phyloP scores from a whole-genome alignment of 805 yeast species.

The Starmerella apicola region DNA sequence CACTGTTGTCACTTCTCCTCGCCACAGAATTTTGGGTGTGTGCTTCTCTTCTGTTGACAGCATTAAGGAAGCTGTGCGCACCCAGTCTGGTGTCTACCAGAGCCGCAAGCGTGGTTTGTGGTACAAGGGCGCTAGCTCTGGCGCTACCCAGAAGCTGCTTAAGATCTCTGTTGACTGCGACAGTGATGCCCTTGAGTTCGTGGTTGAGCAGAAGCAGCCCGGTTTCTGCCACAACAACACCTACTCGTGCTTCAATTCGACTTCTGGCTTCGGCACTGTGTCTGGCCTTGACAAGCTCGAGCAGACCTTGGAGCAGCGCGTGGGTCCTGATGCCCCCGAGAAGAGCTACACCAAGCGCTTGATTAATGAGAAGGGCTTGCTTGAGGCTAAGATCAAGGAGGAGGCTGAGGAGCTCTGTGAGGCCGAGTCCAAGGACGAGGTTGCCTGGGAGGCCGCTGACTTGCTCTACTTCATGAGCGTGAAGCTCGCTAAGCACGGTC shows the following conservation, averaged over 20 bases:
- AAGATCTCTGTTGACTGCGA: slow-evolving; percentile 76
- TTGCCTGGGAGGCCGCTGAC: slow-evolving; percentile 98
- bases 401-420: slow-evolving; percentile 94
- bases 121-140: slow-evolving; percentile 95
- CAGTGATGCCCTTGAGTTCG: slow-evolving; percentile 75
- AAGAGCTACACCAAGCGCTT: slow-evolving; percentile 92
- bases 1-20: slow-evolving; percentile 61
- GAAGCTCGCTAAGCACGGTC: slow-evolving; percentile 63
- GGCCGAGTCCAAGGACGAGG: slow-evolving; percentile 53
- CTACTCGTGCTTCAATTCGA: slow-evolving; percentile 74
- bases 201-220: slow-evolving; percentile 70
- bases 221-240: slow-evolving; percentile 89
- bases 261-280: slow-evolving; percentile 39
- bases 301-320: slow-evolving; percentile 49
- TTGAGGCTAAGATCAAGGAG: slow-evolving; percentile 77
- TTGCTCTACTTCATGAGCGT: slow-evolving; percentile 55
- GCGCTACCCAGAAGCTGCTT: slow-evolving; percentile 74
- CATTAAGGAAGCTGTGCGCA: slow-evolving; percentile 65
- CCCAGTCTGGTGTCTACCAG: slow-evolving; percentile 82
- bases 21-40: slow-evolving; percentile 69
- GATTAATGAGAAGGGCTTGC: slow-evolving; percentile 61
- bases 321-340: slow-evolving; percentile 52
- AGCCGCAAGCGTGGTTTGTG: slow-evolving; percentile 83
- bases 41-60: slow-evolving; percentile 84
- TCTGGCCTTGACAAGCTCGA: slow-evolving; percentile 61